These are phyloP conservation scores for Crithidia mellificae DNA, from an alignment of 208 protist genomes.

Conservation along the genomic window DNA sequence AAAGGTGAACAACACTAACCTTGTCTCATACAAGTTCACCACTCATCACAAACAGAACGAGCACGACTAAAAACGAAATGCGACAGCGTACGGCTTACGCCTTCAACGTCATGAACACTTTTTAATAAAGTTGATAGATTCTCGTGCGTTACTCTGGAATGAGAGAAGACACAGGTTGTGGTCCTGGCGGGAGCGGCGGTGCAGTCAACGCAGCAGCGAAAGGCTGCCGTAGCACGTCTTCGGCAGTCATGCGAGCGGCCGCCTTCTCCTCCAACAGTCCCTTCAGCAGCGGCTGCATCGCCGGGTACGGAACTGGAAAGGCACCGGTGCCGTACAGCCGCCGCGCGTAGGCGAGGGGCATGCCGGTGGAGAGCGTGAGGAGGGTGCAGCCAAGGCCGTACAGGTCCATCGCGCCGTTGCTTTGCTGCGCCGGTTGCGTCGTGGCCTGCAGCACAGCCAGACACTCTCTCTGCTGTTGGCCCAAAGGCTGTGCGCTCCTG, in stretches of 20 bases:
- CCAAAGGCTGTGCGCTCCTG: neutral
- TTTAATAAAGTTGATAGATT: no score
- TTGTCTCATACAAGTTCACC: no score
- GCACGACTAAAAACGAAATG: no score
- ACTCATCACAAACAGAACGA: no score
- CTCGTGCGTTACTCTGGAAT: no score
- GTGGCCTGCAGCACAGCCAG: neutral
- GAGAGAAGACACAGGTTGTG: no score
- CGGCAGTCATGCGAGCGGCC: constrained; percentile 8
- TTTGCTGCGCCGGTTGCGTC: neutral
- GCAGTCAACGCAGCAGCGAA: neutral
- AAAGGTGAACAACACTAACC: no score
- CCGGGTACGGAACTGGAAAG: neutral
- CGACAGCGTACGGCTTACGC: no score
- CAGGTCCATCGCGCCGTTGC: constrained; percentile 8
- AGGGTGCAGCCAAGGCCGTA: constrained; percentile 14
- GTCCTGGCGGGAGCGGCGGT: no score
- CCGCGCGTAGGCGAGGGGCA: neutral
- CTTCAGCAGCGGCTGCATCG: constrained; percentile 8
- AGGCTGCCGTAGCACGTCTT: constrained; percentile 5
- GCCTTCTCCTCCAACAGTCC: constrained; percentile 12
- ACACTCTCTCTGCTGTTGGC: neutral
- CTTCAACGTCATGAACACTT: no score
- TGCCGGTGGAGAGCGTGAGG: neutral
- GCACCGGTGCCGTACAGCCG: neutral